These are phyloP conservation scores for Radiomyces spectabilis DNA, from an alignment of 192 early-diverging fungal species.

Conservation along the genomic window DNA sequence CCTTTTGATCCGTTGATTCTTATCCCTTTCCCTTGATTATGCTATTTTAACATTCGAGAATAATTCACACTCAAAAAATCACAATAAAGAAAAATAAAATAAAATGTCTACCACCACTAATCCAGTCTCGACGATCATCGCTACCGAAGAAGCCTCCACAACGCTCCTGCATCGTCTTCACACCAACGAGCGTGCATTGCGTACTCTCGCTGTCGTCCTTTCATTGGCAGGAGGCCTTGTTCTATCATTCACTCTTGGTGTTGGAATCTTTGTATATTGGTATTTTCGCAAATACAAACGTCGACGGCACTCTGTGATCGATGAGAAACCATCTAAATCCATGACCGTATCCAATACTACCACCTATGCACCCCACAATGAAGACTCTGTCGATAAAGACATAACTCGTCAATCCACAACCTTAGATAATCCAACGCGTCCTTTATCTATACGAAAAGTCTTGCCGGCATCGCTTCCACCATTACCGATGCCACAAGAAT, in stretches of 20 bases:
- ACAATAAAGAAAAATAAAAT: no score
- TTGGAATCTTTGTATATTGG: slow-evolving; percentile 4
- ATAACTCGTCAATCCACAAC: background rate
- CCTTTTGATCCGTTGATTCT: no score
- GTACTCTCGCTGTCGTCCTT: background rate
- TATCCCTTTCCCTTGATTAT: no score
- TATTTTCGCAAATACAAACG: background rate
- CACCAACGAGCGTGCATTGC: background rate
- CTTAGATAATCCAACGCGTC: background rate
- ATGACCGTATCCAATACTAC: background rate
- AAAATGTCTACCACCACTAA: no score
- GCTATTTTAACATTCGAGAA: no score
- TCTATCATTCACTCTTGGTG: background rate
- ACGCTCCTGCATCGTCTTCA: no score
- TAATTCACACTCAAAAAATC: no score
- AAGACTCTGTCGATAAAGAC: background rate
- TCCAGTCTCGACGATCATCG: no score
- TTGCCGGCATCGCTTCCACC: background rate
- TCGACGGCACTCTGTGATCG: background rate
- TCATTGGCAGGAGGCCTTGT: background rate
- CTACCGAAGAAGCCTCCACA: no score
- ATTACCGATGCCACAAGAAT: background rate
- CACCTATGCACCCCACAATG: background rate
- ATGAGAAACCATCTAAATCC: background rate
- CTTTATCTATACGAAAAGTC: background rate